A percentile compares a stretch with the other conserved stretches of the same genome.
Conservation (phyloP, 1,284 basidiomycete genomes). For the Ceratobasidium sp. region DNA sequence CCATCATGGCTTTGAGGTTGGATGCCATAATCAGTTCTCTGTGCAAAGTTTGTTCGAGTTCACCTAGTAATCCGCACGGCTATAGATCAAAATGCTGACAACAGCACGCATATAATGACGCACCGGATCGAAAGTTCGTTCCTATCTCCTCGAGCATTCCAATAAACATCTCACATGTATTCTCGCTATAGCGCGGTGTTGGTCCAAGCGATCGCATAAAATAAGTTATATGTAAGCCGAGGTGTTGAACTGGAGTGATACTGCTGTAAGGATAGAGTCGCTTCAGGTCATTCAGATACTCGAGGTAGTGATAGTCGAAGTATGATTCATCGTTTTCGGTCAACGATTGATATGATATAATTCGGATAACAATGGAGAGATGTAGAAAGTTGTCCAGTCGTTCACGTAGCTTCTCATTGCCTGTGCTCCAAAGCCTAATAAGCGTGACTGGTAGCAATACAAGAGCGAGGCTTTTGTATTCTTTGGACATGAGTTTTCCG, state of each 20-base stretch:
- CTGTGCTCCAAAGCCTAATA: conserved; percentile 26
- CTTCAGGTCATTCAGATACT: conserved; percentile 14
- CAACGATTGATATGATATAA: conserved; percentile 30
- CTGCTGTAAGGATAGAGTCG: conserved; percentile 23
- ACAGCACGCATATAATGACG: no score
- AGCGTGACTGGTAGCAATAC: conserved; percentile 48
- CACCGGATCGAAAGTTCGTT: conserved; percentile 32
- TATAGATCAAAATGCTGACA: no score
- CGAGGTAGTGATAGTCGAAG: neutral
- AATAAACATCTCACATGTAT: conserved; percentile 44
- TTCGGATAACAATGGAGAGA: conserved; percentile 7
- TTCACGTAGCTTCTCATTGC: no score
- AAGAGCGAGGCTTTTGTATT: conserved; percentile 47
- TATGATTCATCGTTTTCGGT: neutral
- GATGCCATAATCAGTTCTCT: neutral
- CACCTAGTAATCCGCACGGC: no score
- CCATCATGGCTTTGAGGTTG: conserved; percentile 13
- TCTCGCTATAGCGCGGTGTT: conserved; percentile 3
- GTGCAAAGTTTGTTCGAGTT: conserved; percentile 31
- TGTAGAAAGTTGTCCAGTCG: conserved; percentile 29
- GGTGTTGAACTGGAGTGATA: conserved; percentile 29
- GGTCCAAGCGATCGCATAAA: conserved; percentile 38
- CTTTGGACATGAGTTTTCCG: conserved; percentile 48
- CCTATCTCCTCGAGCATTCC: conserved; percentile 36
- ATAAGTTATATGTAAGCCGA: conserved; percentile 30